phyloP scores from a whole-genome alignment of 768 basidiomycete species.

The Omphalotus guepiniiformis region DNA sequence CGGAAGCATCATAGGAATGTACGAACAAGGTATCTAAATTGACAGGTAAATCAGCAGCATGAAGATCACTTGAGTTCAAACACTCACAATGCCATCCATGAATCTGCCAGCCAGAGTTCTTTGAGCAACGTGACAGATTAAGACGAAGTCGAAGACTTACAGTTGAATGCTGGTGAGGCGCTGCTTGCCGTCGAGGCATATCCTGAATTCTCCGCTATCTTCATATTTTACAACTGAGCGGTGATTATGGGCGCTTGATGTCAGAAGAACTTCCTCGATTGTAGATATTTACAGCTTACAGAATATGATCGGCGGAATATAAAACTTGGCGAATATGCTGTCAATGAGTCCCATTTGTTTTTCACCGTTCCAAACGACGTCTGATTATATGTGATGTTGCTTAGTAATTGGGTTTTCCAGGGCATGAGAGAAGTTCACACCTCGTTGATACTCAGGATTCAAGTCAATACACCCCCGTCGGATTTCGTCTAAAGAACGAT shows the following conservation, averaged over 20 bases:
- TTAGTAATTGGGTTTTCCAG: not conserved
- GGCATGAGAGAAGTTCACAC: not conserved
- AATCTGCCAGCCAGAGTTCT: not conserved
- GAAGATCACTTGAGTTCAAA: not conserved
- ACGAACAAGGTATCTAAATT: not conserved
- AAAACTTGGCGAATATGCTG: slow-evolving; percentile 53
- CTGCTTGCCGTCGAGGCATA: slow-evolving; percentile 53
- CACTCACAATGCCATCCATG: slow-evolving; percentile 5
- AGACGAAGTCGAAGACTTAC: slow-evolving; percentile 20
- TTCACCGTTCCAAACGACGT: slow-evolving; percentile 45
- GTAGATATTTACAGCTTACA: slow-evolving; percentile 7
- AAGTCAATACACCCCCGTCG: slow-evolving; percentile 1
- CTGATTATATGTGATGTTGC: not conserved
- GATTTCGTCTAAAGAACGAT: not conserved
- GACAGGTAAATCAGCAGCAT: too few relatives aligned
- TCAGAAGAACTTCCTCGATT: too few relatives aligned
- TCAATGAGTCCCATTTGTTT: slow-evolving; percentile 52
- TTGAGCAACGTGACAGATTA: not conserved
- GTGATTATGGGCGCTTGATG: too few relatives aligned
- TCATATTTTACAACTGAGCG: slow-evolving; percentile 32
- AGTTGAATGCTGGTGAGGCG: slow-evolving; percentile 48
- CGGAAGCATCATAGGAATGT: not conserved
- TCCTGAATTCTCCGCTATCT: slow-evolving; percentile 40
- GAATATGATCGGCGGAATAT: slow-evolving; percentile 54
- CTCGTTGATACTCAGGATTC: slow-evolving; percentile 7